Percentiles rank a stretch among this genome's conserved stretches.
Conservation (phyloP, 2,329 filamentous ascomycete genomes). For the Pseudopyricularia cyperi region DNA sequence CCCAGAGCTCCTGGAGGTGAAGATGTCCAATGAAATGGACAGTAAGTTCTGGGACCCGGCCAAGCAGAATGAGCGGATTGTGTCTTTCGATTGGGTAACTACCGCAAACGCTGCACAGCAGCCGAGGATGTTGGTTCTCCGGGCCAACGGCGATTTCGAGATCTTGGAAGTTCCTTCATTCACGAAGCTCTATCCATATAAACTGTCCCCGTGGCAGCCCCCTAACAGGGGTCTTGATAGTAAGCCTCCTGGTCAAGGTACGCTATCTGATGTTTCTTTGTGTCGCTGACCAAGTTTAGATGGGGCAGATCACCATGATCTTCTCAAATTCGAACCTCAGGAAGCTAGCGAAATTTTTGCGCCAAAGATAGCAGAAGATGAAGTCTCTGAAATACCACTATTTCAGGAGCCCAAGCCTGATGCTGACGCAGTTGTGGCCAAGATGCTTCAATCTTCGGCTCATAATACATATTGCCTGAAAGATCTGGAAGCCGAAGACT, state of each 20-base stretch:
- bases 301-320: constrained; percentile 4
- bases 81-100: constrained; percentile 57
- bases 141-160: constrained; percentile 47
- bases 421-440: constrained; percentile 26
- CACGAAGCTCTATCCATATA: constrained; percentile 43
- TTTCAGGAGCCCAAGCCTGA: constrained; percentile 40
- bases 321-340: constrained; percentile 45
- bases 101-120: constrained; percentile 40
- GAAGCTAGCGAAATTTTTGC: constrained; percentile 40
- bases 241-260: constrained; percentile 12
- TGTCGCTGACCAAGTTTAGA: background rate
- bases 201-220: constrained; percentile 47
- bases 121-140: constrained; percentile 45
- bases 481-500: constrained; percentile 20
- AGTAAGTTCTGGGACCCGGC: constrained; percentile 38
- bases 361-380: constrained; percentile 38
- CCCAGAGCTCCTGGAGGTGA: constrained; percentile 46
- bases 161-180: constrained; percentile 48
- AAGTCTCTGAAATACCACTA: constrained; percentile 38
- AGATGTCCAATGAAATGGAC: constrained; percentile 49
- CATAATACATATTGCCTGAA: constrained; percentile 19
- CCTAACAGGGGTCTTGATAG: constrained; percentile 45
- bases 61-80: constrained; percentile 45
- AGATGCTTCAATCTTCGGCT: constrained; percentile 22
- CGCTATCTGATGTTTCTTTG: background rate